A percentile compares a stretch with the other conserved stretches of the same genome.
Evolutionary conservation across 805 yeast genomes (phyloP).

Genomic region (Candida railenensis): DNA sequence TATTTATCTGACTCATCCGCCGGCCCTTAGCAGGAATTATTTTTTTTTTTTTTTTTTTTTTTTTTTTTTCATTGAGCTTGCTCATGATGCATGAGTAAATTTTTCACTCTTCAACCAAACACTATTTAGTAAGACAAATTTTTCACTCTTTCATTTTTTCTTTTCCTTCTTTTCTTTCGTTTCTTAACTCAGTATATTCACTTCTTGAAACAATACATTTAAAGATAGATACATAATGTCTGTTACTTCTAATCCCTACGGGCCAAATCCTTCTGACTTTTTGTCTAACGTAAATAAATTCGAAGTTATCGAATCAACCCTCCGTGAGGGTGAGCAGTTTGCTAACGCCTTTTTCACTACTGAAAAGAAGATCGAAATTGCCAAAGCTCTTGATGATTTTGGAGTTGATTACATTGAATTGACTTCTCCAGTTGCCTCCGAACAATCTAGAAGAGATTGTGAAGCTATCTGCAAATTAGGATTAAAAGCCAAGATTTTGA

Average conservation of each 20-base stretch:
- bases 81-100: neutral
- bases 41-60: neutral
- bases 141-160: neutral
- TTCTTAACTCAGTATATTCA: too few species aligned
- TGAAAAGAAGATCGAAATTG: constrained; percentile 56
- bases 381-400: constrained; percentile 59
- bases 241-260: constrained; percentile 47
- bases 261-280: constrained; percentile 58
- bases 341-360: constrained; percentile 61
- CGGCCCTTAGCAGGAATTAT: neutral
- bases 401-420: constrained; percentile 62
- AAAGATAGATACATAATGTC: too few species aligned
- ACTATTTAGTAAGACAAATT: neutral
- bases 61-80: neutral
- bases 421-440: constrained; percentile 60
- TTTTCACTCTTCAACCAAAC: neutral
- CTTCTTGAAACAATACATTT: too few species aligned
- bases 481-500: constrained; percentile 55
- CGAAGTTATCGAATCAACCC: constrained; percentile 55
- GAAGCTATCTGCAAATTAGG: constrained; percentile 61
- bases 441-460: constrained; percentile 56
- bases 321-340: constrained; percentile 65
- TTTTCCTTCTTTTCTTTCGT: neutral
- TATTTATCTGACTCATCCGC: neutral
- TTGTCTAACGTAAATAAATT: constrained; percentile 54